A percentile compares a stretch with the other conserved stretches of the same genome.
These are phyloP conservation scores for Zymoseptoria passerinii DNA, from an alignment of 2,329 filamentous ascomycete species.

Conservation along the genomic window DNA sequence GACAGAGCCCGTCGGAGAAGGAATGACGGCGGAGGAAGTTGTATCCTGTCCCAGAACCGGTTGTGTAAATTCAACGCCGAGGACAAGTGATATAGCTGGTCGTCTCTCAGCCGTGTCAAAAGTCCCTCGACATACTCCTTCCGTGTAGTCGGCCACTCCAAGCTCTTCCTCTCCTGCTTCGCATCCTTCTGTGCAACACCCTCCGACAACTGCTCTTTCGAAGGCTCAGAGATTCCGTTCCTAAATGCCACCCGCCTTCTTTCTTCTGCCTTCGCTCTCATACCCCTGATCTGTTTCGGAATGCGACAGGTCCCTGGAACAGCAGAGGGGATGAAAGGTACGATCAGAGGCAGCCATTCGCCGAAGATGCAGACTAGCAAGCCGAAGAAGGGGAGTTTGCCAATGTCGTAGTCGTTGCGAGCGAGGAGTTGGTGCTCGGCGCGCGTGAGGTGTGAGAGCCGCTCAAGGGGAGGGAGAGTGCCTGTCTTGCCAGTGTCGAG, in stretches of 20 bases:
- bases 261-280: conserved; percentile 46
- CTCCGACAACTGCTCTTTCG: conserved; percentile 46
- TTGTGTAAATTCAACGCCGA: conserved; percentile 34
- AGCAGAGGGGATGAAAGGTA: conserved; percentile 60
- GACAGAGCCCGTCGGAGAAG: conserved; percentile 49
- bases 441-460: conserved; percentile 42
- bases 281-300: conserved; percentile 61
- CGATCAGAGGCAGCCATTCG: conserved; percentile 76
- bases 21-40: conserved; percentile 39
- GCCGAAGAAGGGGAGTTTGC: conserved; percentile 70
- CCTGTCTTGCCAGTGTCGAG: not conserved
- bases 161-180: conserved; percentile 38
- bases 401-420: conserved; percentile 62
- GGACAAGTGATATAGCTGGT: conserved; percentile 36
- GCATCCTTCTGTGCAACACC: conserved; percentile 6
- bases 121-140: conserved; percentile 8
- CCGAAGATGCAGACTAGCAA: conserved; percentile 70
- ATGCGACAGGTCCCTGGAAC: conserved; percentile 79
- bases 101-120: conserved; percentile 24
- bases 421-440: conserved; percentile 62
- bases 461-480: not conserved
- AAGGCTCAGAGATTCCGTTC: conserved; percentile 60
- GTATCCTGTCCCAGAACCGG: conserved; percentile 37
- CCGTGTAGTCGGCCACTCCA: conserved; percentile 35
- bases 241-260: conserved; percentile 45